Percentiles rank a stretch among this genome's conserved stretches.
phyloP scores from a whole-genome alignment of 345 rosid genomes.

The Lepidium didymum region DNA sequence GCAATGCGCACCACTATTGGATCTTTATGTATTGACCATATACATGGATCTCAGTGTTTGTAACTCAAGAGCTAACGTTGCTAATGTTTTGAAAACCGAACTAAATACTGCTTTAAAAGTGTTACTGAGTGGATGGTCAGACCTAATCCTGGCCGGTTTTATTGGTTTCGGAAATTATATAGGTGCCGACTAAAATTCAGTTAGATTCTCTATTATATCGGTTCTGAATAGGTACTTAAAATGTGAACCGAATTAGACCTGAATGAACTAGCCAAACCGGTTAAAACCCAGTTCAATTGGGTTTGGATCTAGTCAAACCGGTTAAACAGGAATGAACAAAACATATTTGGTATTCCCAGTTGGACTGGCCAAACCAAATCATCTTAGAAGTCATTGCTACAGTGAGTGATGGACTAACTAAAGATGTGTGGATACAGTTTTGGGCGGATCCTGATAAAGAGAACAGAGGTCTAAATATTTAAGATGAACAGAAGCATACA shows the following conservation, averaged over 20 bases:
- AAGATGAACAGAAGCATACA: constrained; percentile 3
- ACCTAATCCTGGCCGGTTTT: too few relatives aligned
- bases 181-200: too few relatives aligned
- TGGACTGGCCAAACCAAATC: neutral
- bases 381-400: neutral
- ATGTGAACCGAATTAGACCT: too few relatives aligned
- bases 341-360: neutral
- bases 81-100: neutral
- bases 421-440: neutral
- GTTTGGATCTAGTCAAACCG: neutral
- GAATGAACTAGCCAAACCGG: too few relatives aligned
- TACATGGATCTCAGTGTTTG: neutral
- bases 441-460: neutral
- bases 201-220: too few relatives aligned
- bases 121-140: neutral
- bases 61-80: neutral
- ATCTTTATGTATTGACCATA: constrained; percentile 14
- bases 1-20: constrained; percentile 1
- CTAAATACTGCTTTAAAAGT: neutral
- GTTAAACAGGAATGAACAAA: neutral
- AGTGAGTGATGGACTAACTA: neutral
- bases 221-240: too few relatives aligned
- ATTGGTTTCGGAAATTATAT: too few relatives aligned
- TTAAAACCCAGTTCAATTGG: too few relatives aligned
- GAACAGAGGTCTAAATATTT: neutral